These are phyloP conservation scores for Talaromyces sp. DNA, from an alignment of 2,329 filamentous ascomycete species.

Conservation along the genomic window DNA sequence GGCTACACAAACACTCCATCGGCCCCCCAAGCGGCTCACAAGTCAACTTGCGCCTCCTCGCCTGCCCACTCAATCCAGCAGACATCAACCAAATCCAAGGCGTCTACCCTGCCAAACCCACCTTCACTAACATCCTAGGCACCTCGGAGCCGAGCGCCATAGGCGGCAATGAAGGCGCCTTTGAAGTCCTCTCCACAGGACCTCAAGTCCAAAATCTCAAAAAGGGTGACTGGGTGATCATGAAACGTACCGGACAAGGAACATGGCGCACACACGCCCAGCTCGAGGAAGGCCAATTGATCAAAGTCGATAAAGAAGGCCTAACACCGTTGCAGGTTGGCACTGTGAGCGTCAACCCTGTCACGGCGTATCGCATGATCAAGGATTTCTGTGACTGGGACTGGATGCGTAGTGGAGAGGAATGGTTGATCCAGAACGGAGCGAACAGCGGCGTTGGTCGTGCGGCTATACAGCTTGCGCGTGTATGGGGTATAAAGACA, in stretches of 20 bases:
- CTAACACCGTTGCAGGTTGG: constrained; percentile 76
- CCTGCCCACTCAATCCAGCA: constrained; percentile 90
- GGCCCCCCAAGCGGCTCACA: constrained; percentile 56
- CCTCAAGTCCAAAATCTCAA: constrained; percentile 60
- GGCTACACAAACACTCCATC: constrained; percentile 51
- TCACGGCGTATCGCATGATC: constrained; percentile 91
- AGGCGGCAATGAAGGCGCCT: constrained; percentile 77
- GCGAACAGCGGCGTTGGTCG: constrained; percentile 92
- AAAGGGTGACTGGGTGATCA: constrained; percentile 92
- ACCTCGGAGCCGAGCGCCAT: constrained; percentile 70
- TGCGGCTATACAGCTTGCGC: constrained; percentile 83
- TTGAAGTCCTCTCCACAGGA: constrained; percentile 76
- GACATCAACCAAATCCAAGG: constrained; percentile 98
- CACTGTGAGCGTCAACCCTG: constrained; percentile 88
- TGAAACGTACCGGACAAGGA: constrained; percentile 76
- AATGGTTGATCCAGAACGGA: constrained; percentile 97
- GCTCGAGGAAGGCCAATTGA: constrained; percentile 58
- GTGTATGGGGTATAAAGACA: constrained; percentile 82
- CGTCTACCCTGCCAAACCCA: constrained; percentile 83
- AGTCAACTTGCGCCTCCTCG: constrained; percentile 81
- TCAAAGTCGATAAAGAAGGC: constrained; percentile 69
- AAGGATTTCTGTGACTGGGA: constrained; percentile 66
- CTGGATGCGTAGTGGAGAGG: constrained; percentile 60
- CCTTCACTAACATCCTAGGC: constrained; percentile 72
- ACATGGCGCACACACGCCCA: constrained; percentile 94